Base-by-base conservation (phyloP, 176 grass and related monocot species). In the Raddia distichophylla region DNA sequence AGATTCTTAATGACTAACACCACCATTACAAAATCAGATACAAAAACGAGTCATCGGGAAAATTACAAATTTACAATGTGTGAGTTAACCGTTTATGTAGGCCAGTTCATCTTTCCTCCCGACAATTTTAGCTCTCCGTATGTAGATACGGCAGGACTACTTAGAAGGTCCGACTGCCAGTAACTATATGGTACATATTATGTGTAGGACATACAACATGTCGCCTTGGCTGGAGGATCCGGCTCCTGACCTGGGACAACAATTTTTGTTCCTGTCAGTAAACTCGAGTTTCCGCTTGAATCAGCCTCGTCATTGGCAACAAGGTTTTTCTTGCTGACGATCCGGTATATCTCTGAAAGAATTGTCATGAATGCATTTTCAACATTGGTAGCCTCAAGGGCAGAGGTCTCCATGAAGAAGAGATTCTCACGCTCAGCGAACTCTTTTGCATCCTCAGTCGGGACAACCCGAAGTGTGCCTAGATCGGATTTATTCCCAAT, bases 391-490 rank as follows among this genome's bases (percentile, higher is more conserved):
- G 89, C 67, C 82, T 91, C 89, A 16, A 91, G 89, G 48, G 89
- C 89, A 32, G 89, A 91, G n/a, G 89, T 91, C 86, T 91, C 89
- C 89, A 91, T 91, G 73, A 85, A 91, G 52, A 85, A 91, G 13
- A 91, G 86, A 37, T 81, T 88, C 72, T 91, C 86, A n/a, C 60
- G 82, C 68, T 91, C 82, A 44, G 86, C 85, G 22, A 85, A 91
- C 62, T 88, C 89, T 27, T 85, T 91, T 35, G 89, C 89, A 81
- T 91, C 89, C 52, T 88, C 89, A 0, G 73, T 82, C 8, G 89
- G 73, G 9, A 91, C 85, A 44, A 55, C 86, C 44, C 86, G 82
- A 13, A 91, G 89, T 5, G 89, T 85, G 0, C 89, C 89, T 19
- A 91, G 73, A 77, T 88, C 89, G 18, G 89, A 91, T 77, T 91